Evolutionary conservation across 768 basidiomycete genomes (phyloP), one percentile per base, ranked within the genome.

Genomic region (Lactarius indigo): DNA sequence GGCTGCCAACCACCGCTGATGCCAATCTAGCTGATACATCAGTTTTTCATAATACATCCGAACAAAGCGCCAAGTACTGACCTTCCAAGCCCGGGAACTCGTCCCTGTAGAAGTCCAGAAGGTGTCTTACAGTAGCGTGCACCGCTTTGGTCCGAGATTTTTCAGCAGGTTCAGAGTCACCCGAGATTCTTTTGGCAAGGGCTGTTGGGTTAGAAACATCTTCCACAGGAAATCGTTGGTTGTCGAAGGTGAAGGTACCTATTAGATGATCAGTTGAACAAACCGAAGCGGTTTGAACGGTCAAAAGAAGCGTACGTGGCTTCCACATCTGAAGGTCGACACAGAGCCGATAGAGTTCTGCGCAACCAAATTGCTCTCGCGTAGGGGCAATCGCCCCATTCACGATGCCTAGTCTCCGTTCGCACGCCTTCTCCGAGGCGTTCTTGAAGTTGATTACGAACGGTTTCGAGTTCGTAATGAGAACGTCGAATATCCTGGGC

Each of bases 361-460:
- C 31, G 33, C 64, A 60, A 13, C 59, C 59, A 31, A 65, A 65
- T 30, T 56, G 64, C 42, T 65, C 64, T 31, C 64, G 64, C 42
- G 8, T 28, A 13, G 64, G 64, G 5, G 59, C 15, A 10, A 60
- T 65, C 5, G 58, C 59, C 30, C 59, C 64, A 17, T 61, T 42
- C 41, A 61, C 54, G 23, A 65, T 57, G 26, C 61, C 64, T 23
- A 61, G 5, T 42, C 30, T 56, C 31, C 64, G 52, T 56, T 56
- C 64, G 18, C 59, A 65, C 17, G 30, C 54, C 13, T 56, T 57
- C 33, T 65, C 64, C 1, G 59, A 61, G 1, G 64, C 52, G 5
- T 44, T 56, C 55, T 65, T 65, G 42, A 61, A 65, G 33, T 65
- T 61, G 64, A 65, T 60, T 20, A 65, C 23, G 54, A 61, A 65